Evolutionary conservation across 345 rosid genomes (phyloP).

Genomic region (Excoecaria agallocha): DNA sequence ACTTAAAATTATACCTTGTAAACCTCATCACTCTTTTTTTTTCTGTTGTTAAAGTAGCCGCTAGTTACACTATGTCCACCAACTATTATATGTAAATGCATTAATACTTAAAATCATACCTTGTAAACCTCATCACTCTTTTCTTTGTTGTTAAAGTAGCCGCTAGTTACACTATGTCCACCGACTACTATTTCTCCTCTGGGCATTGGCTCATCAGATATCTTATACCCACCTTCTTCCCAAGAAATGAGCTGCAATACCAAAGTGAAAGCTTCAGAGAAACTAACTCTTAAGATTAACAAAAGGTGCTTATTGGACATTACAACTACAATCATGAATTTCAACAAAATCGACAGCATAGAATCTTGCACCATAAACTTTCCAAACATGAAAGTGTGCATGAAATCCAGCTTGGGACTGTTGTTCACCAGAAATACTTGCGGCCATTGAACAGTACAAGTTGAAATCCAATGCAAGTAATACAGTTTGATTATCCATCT

Average conservation of each 20-base stretch:
- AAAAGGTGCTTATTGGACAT: too few species aligned
- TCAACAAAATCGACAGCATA: neutral
- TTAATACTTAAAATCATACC: slow-evolving; percentile 36
- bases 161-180: slow-evolving; percentile 70
- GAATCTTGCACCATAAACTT: neutral
- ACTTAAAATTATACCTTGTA: slow-evolving; percentile 48
- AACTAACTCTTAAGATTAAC: neutral
- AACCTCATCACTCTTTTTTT: too few species aligned
- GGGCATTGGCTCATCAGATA: slow-evolving; percentile 81
- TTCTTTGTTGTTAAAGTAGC: slow-evolving; percentile 73
- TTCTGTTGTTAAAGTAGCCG: too few species aligned
- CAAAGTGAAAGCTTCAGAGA: slow-evolving; percentile 6
- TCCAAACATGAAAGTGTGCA: neutral
- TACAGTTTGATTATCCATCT: neutral
- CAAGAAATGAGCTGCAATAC: slow-evolving; percentile 76
- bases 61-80: too few species aligned
- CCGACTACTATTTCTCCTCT: slow-evolving; percentile 91
- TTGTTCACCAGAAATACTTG: neutral
- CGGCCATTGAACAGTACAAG: neutral
- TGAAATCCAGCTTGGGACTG: slow-evolving; percentile 2
- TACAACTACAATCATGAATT: neutral
- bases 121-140: slow-evolving; percentile 78
- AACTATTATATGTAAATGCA: neutral
- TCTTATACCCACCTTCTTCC: slow-evolving; percentile 79
- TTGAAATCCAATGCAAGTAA: neutral